A percentile compares a stretch with the other conserved stretches of the same genome.
These are phyloP conservation scores for Beauveria pseudobassiana DNA, from an alignment of 2,329 filamentous ascomycete genomes.

Conservation along the genomic window DNA sequence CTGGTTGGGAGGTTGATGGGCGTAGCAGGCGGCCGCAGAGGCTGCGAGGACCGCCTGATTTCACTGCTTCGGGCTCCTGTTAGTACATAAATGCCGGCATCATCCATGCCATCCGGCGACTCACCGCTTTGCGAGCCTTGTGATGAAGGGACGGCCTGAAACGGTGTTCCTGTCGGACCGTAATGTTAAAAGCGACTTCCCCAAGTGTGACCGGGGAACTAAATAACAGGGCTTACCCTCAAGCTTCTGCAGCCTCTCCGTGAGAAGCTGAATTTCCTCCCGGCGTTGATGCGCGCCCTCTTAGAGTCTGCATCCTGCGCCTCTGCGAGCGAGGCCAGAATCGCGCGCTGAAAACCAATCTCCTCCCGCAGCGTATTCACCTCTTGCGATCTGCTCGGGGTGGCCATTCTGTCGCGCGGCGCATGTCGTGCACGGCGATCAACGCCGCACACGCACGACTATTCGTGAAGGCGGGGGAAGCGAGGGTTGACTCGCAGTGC, in stretches of 20 bases:
- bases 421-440: constrained; percentile 7
- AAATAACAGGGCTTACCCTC: not conserved
- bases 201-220: not conserved
- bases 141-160: not conserved
- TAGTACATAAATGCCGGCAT: not conserved
- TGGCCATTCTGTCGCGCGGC: constrained; percentile 14
- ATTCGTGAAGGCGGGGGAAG: too few species aligned
- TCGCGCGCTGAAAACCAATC: constrained; percentile 33
- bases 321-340: constrained; percentile 33
- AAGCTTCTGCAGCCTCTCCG: not conserved
- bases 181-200: not conserved
- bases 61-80: not conserved
- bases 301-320: constrained; percentile 8
- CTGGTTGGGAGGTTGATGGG: not conserved
- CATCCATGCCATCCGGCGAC: not conserved
- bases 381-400: constrained; percentile 10
- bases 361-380: constrained; percentile 30
- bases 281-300: not conserved
- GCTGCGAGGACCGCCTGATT: not conserved
- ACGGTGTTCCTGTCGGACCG: not conserved
- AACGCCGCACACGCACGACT: not conserved
- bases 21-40: not conserved
- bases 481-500: too few species aligned
- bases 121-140: not conserved
- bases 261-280: not conserved